Evolutionary conservation across 73 alveolate species (phyloP), one percentile per base, ranked within the genome.

Genomic region (Paramecium caudatum): DNA sequence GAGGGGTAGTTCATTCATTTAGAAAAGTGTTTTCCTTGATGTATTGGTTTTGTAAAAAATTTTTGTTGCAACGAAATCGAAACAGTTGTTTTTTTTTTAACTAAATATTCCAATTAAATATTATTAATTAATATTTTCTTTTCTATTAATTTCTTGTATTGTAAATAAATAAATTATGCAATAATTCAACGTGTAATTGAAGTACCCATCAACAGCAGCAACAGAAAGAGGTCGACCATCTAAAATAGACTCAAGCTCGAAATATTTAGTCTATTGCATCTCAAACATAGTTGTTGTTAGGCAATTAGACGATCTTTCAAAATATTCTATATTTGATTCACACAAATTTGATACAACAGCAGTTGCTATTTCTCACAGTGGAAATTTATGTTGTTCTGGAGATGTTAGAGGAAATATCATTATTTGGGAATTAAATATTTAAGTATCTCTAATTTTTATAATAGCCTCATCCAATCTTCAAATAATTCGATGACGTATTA

Each of bases 181-280:
- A n/a, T n/a, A n/a, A n/a, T n/a, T n/a, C n/a, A n/a, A n/a, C n/a
- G n/a, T n/a, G n/a, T n/a, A n/a, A n/a, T n/a, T n/a, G n/a, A 55
- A 55, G 80, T 86, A 62, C 36, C 90, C 93, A 34, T 90, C 93
- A 25, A 23, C 80, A 41, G 90, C 93, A 23, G 30, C 47, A n/a
- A 86, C 93, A 47, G 93, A 86, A 65, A 86, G 93, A 63, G 93
- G 90, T 36, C 61, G 80, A 43, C 80, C 82, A 19, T 41, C 90
- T 13, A 62, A 55, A 34, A 19, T 86, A 8, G 90, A 61, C 15
- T 61, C 84, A 37, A 62, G 68, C 41, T 41, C 62, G 1, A 37
- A 21, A 63, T 81, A 62, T 17, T 46, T 62, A 65, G 93, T 86
- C 30, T 86, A 86, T 49, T 63, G 74, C 47, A 43, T 78, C 9